A percentile compares a stretch with the other conserved stretches of the same genome.
These are phyloP conservation scores for Porodaedalea pini DNA, from an alignment of 1,284 basidiomycete genomes.

Conservation along the genomic window DNA sequence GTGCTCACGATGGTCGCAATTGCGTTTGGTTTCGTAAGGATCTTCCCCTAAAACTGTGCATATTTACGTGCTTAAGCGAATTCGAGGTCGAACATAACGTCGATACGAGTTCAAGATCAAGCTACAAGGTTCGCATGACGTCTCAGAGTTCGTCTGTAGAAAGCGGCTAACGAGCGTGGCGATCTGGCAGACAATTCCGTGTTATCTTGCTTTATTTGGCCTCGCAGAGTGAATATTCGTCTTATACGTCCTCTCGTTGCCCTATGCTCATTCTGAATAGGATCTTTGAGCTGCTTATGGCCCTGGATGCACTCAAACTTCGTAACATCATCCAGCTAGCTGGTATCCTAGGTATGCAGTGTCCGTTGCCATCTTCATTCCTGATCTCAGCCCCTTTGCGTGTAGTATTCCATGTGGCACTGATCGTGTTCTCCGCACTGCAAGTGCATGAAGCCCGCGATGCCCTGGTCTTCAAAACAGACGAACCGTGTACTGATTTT, in stretches of 20 bases:
- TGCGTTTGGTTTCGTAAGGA: conserved; percentile 34
- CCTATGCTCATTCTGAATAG: conserved; percentile 10
- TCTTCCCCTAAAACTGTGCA: not conserved
- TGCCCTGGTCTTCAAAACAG: conserved; percentile 46
- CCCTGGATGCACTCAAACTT: conserved; percentile 56
- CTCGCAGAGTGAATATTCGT: conserved; percentile 70
- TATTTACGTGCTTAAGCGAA: not conserved
- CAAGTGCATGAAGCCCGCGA: conserved; percentile 68
- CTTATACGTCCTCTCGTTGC: conserved; percentile 36
- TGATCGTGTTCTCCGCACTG: conserved; percentile 68
- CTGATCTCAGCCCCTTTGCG: not conserved
- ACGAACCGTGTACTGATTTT: conserved; percentile 21
- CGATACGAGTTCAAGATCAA: conserved; percentile 25
- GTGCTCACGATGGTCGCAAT: conserved; percentile 45
- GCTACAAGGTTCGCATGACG: conserved; percentile 49
- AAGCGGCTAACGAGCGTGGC: not conserved
- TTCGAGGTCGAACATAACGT: too few relatives aligned
- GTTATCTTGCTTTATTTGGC: conserved; percentile 76
- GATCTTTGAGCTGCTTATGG: conserved; percentile 26
- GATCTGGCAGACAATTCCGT: conserved; percentile 64
- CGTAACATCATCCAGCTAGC: conserved; percentile 75
- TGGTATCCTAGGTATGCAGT: conserved; percentile 63
- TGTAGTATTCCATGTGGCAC: conserved; percentile 67
- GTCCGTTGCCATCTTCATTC: not conserved
- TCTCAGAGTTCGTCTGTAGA: too few relatives aligned